Evolutionary conservation across 169 alveolate genomes (phyloP), one percentile per base, ranked within the genome.

Genomic region (Plasmodium coatneyi): DNA sequence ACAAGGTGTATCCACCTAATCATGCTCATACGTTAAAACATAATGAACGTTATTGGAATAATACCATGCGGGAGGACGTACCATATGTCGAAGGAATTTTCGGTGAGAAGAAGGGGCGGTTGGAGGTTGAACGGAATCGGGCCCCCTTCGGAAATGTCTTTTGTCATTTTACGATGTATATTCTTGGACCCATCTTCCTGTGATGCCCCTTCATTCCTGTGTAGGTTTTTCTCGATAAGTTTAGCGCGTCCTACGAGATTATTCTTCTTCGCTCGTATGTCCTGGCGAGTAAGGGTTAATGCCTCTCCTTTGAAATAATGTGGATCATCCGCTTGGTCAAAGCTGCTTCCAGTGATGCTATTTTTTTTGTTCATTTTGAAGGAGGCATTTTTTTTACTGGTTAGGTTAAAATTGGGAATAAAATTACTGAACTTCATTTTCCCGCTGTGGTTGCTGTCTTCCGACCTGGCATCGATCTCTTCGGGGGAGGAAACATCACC

Each of bases 31-130:
- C 5, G 1, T 28, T 28, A 66, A 66, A 66, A 49, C 22, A 12
- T 3, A 49, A 49, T 49, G n/a, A 49, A 2, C 22, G 16, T 16
- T 16, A 49, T 49, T 49, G 60, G 22, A 14, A 16, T 49, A 19
- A 81, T 54, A 7, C 5, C 43, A 34, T 71, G 14, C 32, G n/a
- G 71, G 81, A 30, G 6, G 60, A 19, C 54, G 14, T 74, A 86
- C 93, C 93, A 39, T 52, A 86, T 54, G 34, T 46, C 49, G 78
- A 70, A 74, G 25, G 93, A n/a, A 86, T 74, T 74, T 34, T 86
- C 93, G 41, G 36, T 30, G 25, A 74, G 43, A 2, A 86, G 39
- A 25, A 36, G 41, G n/a, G 93, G 93, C 7, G 93, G 87, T 28
- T 72, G 80, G 3, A 86, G 28, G n/a, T 86, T 56, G 82, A 86